Evolutionary conservation across 2,329 filamentous ascomycete genomes (phyloP), one percentile per base, ranked within the genome.

Genomic region (Lachnellula subtilissima): DNA sequence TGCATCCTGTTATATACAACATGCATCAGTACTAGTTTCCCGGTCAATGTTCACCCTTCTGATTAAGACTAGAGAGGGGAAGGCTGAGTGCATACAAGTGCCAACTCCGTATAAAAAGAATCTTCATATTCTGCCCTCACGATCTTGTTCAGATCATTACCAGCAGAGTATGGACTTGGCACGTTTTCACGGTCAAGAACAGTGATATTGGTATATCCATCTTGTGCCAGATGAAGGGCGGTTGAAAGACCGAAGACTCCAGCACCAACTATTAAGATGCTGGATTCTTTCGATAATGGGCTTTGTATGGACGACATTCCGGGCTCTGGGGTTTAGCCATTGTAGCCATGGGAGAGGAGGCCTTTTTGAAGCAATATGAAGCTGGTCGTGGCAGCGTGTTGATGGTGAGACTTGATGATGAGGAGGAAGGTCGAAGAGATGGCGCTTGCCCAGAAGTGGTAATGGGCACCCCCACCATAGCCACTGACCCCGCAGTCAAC

Each of bases 71-170:
- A 19, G 40, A 43, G 14, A 50, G 70, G 65, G 32, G 65, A 60
- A 55, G 71, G n/a, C 42, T 17, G 15, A 45, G 42, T 12, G 42
- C 11, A 12, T 45, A 23, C 19, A 17, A 45, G 42, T 9, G n/a
- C 17, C 17, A 15, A n/a, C 9, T 17, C 11, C 6, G 19, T 12
- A 22, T 5, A 23, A 19, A 23, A 23, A 8, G 42, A 52, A 52
- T 63, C 54, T 15, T 57, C 49, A 57, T 61, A 62, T 64, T 64
- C 46, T 56, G 64, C 62, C 8, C 28, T 28, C 28, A 85, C 72
- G 54, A 85, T 84, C 67, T 85, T 85, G 66, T 85, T 85, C 25
- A 85, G 65, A 59, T 85, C 81, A 56, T 82, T 81, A 19, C 76
- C 81, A 0, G 81, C 83, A 0, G 82, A 83, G 63, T 70, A 71